Base-by-base conservation (phyloP, 192 early-diverging fungal species). In the Linnemannia hyalina region DNA sequence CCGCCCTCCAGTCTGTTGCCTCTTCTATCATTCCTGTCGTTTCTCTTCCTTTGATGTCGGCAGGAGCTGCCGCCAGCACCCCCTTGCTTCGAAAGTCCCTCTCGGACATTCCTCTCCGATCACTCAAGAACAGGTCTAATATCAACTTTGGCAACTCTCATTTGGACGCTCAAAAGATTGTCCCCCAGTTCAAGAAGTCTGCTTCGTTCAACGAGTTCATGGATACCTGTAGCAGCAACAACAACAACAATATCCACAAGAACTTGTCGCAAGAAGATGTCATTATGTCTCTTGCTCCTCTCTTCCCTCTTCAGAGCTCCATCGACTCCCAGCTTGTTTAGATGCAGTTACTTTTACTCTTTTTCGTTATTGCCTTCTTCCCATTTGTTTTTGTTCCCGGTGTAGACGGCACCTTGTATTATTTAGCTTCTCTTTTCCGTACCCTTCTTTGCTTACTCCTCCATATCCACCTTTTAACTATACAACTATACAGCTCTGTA, bases 41-140 rank as follows among this genome's bases (percentile, higher is more conserved):
- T 42, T 44, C 36, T 71, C 40, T 71, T 6, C 38, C 70, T 41
- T 23, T 71, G 36, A 20, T 71, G 38, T 13, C 41, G 38, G 13
- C 70, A 71, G 36, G 70, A 41, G 36, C 40, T 42, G 36, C 70
- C 5, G 36, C 13, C 8, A 71, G 40, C 18, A 22, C 10, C 70
- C 36, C 70, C 41, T 71, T 71, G 60, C 60, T 65, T 29, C 60
- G 60, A 29, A 65, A 65, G 60, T 65, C 60, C n/a, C 32, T 65
- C 60, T 65, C 60, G 60, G 60, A 65, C 60, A 65, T 65, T 65
- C 60, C 60, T 32, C 60, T 71, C 36, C 70, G 36, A 35, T 41
- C 70, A n/a, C 70, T 71, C 70, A 71, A n/a, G 35, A n/a, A 42
- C 70, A 71, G 1, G 40, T 29, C 68, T 26, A 57, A 57, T 18